Evolutionary conservation across 2,329 filamentous ascomycete genomes (phyloP), one percentile per base, ranked within the genome.

Genomic region (Furcasterigmium sp.): DNA sequence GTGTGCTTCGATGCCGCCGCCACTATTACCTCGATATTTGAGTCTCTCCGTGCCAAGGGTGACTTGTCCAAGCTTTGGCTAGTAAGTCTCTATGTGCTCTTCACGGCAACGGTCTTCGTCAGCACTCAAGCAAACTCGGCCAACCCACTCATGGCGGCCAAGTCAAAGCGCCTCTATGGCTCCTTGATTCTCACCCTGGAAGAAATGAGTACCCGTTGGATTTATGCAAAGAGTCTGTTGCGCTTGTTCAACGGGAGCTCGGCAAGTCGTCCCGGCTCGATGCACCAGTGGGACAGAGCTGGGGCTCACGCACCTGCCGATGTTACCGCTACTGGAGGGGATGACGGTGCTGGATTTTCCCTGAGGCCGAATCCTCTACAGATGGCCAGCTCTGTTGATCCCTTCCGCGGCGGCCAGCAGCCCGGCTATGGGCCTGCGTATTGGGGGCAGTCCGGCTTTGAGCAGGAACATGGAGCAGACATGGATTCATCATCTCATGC

Each of bases 21-120:
- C 8, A 50, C 50, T 6, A 56, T 62, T 13, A 53, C 51, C 8
- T 56, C 57, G 9, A 55, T 60, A 3, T 54, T 61, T 14, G 60
- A 63, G 15, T 54, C 57, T 1, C 44, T 64, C 9, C 50, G 52
- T 3, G 42, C 46, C 6, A 54, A 46, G 25, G 45, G 50, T 3
- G 34, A 43, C 2, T 44, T 61, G 20, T 45, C 51, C 9, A 47
- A 51, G 14, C 36, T 64, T n/a, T 63, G 60, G 52, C 42, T 60
- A 2, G 57, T 39, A 9, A 53, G 42, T 41, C 54, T 56, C 25
- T 57, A 59, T 29, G 46, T 49, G 6, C 47, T 63, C 13, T 62
- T 64, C 43, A 63, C 61, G 3, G 56, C 56, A 11, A 41, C 62
- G 15, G 50, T 62, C 10, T 55, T 61, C 17, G 50, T 59, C 11